These are phyloP conservation scores for Lactifluus piperatus DNA, from an alignment of 768 basidiomycete genomes.

Conservation along the genomic window DNA sequence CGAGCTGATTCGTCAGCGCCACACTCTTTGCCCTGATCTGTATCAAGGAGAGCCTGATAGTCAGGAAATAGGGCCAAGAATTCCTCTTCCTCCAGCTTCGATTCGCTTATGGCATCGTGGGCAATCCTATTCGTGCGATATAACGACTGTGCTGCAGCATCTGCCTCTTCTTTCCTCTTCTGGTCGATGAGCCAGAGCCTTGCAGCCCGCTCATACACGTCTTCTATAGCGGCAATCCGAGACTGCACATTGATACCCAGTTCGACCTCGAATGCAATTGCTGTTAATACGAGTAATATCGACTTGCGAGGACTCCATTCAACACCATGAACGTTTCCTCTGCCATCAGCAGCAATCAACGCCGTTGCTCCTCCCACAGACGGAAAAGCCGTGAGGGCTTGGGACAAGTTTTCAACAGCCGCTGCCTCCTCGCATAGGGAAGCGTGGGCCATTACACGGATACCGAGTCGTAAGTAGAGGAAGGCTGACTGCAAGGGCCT, in stretches of 20 bases:
- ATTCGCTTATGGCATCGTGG: constrained; percentile 51
- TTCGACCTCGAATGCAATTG: constrained; percentile 37
- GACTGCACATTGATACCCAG: constrained; percentile 31
- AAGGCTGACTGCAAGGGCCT: constrained; percentile 59
- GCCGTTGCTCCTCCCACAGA: constrained; percentile 35
- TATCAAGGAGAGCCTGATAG: constrained; percentile 47
- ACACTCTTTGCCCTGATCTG: background rate
- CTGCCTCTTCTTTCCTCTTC: constrained; percentile 55
- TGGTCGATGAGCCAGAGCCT: constrained; percentile 82
- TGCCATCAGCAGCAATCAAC: constrained; percentile 26
- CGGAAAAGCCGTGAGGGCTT: constrained; percentile 46
- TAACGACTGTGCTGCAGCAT: constrained; percentile 57
- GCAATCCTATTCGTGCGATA: constrained; percentile 59
- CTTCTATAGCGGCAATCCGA: constrained; percentile 34
- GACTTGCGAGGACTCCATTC: constrained; percentile 32
- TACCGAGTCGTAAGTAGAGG: constrained; percentile 59
- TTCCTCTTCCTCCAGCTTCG: constrained; percentile 74
- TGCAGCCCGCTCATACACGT: constrained; percentile 57
- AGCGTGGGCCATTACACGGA: constrained; percentile 42
- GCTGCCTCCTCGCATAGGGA: background rate
- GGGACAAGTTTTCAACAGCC: constrained; percentile 20
- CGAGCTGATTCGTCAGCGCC: constrained; percentile 7
- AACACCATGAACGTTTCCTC: constrained; percentile 21
- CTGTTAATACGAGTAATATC: constrained; percentile 42
- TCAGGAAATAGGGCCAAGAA: constrained; percentile 81